Evolutionary conservation across 2,329 filamentous ascomycete genomes (phyloP).

Genomic region (Fusarium poae): DNA sequence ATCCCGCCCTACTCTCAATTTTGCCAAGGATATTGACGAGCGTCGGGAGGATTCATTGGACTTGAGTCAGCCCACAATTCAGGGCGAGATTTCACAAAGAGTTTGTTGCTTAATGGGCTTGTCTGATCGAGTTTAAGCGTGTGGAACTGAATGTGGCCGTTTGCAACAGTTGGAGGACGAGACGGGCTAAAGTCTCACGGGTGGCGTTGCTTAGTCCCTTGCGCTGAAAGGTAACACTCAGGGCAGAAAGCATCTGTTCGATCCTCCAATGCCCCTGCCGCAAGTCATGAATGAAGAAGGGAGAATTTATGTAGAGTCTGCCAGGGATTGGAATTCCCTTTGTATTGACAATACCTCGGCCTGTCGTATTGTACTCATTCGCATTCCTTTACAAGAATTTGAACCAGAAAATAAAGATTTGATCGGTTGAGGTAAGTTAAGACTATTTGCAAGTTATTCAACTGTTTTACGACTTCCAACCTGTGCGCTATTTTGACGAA

Average conservation of each 20-base stretch:
- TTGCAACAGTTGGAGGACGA: background rate
- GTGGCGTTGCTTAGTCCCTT: slow-evolving; percentile 10
- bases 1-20: background rate
- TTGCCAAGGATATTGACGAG: slow-evolving; percentile 13
- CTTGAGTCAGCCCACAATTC: background rate
- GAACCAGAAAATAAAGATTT: background rate
- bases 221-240: background rate
- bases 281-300: background rate
- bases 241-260: background rate
- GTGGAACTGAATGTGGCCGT: slow-evolving; percentile 3
- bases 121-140: background rate
- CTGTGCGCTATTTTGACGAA: too few species aligned
- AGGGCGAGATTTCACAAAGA: background rate
- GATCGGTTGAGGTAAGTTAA: background rate
- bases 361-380: background rate
- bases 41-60: background rate
- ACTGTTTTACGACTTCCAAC: background rate
- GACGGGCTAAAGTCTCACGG: background rate
- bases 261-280: background rate
- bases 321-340: background rate
- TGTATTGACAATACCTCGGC: background rate
- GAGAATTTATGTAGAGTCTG: too few species aligned
- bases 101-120: too few species aligned
- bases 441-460: too few species aligned
- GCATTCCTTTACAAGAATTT: background rate